Base-by-base conservation (phyloP, 176 grass and related monocot genomes). In the Alloteropsis semialata region DNA sequence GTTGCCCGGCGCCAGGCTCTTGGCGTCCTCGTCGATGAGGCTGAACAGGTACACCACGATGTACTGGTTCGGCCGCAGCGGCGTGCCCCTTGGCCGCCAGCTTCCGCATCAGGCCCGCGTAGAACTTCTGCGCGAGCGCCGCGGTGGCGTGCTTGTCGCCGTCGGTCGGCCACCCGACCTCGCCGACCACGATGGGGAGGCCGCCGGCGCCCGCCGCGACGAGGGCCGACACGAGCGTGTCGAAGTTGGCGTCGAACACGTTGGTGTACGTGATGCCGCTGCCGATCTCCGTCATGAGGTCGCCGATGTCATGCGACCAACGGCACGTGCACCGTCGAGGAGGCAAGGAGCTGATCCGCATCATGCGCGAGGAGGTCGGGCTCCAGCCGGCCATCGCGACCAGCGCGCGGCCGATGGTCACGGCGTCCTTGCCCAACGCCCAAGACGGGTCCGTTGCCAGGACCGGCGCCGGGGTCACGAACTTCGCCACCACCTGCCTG, bases 91-190 rank as follows among this genome's bases (percentile, higher is more conserved):
- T 89, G 0, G 69, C 15, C 62, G 77, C 88, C 5, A 97, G 73
- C 65, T 92, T 91, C 74, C 72, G 81, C 0, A 94, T 48, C 30
- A 94, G 88, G 4, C 92, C 90, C 3, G 69, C 46, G 44, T 94
- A 94, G 87, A 97, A 97, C 19, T 37, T 75, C 82, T 91, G 63
- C 42, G 89, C 94, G 29, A 72, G 51, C 49, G 87, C 74, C 1
- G 42, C 28, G 0, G 86, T 97, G 12, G 91, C 91, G n/a, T 91
- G 76, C 62, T 15, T 57, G 33, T 97, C 65, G 38, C 94, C 91
- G 77, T 97, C 94, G 0, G 89, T 97, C 1, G 89, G 91, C 94
- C 94, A 97, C 2, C 94, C 91, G 2, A 97, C 91, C 69, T 97
- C 91, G 5, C 94, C 91, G 17, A 97, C 84, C 24, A 97, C 29